Base-by-base conservation (phyloP, 2,329 filamentous ascomycete genomes). In the Fusarium fujikuroi region DNA sequence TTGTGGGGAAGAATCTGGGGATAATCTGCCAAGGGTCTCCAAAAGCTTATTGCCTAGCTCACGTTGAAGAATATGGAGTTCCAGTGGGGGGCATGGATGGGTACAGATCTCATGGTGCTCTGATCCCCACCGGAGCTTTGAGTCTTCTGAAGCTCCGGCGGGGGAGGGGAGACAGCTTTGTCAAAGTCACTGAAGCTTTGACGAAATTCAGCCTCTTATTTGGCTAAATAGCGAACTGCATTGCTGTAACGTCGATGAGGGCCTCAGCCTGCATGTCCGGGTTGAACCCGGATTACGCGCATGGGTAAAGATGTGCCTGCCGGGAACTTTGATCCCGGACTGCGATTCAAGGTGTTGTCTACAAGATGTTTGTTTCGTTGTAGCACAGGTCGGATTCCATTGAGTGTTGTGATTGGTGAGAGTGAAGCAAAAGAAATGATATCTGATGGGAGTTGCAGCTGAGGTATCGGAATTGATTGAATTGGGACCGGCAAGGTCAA, bases 1-100 rank as follows among this genome's bases (percentile, higher is more conserved):
- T 66, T 60, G 64, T 50, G 64, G 64, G 39, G 64, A 39, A 66
- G 44, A 66, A 28, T 52, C 64, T 9, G 64, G 64, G 62, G 64
- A 66, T 60, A 28, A 34, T 34, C 37, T 39, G 37, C 37, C 21
- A 64, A 64, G 57, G 36, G 39, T 37, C 23, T 34, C 25, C 36
- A 21, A 50, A 58, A 25, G 44, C 32, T 32, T 25, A 23, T 50
- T 28, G 43, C 23, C 62, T 66, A 49, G 62, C 39, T 46, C 34
- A 28, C 21, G 19, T 37, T 50, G 40, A 32, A 34, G 62, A 66
- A 50, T 23, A 39, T 28, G 44, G 63, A 44, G 63, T 66, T 66
- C 30, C n/a, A n/a, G 62, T 60, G 50, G 63, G 50, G 50, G 63
- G 25, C 12, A 39, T 25, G n/a, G 16, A 63, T 23, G 15, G 34